Conservation (phyloP, 2,329 filamentous ascomycete species). For the Stagonosporopsis tanaceti region DNA sequence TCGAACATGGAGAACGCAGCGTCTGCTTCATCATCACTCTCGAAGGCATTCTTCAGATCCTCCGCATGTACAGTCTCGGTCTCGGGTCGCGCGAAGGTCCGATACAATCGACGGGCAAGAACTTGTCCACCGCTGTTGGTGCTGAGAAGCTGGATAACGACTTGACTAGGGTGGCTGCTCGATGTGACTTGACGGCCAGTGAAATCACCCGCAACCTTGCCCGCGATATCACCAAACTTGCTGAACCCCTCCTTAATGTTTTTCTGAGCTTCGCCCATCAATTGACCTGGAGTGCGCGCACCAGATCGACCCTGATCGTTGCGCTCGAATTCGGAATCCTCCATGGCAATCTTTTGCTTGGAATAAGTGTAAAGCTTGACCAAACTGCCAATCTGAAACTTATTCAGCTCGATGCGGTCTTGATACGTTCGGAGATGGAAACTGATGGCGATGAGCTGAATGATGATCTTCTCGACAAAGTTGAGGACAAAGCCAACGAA, state of each 20-base stretch:
- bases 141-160: constrained; percentile 79
- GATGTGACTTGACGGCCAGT: constrained; percentile 75
- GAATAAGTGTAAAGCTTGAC: constrained; percentile 72
- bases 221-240: constrained; percentile 85
- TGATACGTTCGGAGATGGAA: constrained; percentile 93
- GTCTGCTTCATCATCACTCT: constrained; percentile 83
- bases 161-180: constrained; percentile 82
- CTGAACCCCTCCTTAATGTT: constrained; percentile 78
- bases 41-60: constrained; percentile 80
- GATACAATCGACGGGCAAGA: constrained; percentile 85
- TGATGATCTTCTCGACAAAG: constrained; percentile 89
- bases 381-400: constrained; percentile 79
- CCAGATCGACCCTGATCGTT: constrained; percentile 61
- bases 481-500: constrained; percentile 84
- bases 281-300: constrained; percentile 74
- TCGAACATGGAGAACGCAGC: constrained; percentile 93
- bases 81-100: constrained; percentile 79
- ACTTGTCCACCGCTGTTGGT: constrained; percentile 79
- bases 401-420: constrained; percentile 89
- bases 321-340: constrained; percentile 79
- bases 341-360: constrained; percentile 69
- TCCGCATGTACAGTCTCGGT: constrained; percentile 79
- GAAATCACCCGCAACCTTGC: constrained; percentile 88
- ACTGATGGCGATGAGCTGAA: constrained; percentile 91
- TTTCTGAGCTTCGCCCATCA: constrained; percentile 73